Evolutionary conservation across 345 rosid species (phyloP).

Genomic region (Ricinus communis): DNA sequence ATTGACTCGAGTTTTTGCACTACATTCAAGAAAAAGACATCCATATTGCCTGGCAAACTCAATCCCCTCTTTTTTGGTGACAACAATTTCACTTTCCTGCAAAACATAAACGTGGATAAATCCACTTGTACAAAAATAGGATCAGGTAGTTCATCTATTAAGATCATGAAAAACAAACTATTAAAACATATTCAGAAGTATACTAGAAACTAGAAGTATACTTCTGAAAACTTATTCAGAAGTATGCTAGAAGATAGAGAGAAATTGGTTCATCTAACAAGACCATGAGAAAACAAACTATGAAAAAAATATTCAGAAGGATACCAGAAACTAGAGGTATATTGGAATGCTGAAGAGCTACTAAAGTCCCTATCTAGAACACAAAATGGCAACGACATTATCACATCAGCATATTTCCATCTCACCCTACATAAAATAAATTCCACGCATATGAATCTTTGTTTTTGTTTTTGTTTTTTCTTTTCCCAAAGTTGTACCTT

Average conservation of each 20-base stretch:
- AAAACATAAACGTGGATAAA: conserved; percentile 2
- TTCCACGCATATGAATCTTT: neutral
- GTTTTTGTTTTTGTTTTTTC: too few species aligned
- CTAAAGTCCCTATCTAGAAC: too few species aligned
- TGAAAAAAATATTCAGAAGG: too few species aligned
- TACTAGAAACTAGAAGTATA: neutral
- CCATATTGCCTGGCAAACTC: conserved; percentile 89
- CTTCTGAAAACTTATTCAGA: too few species aligned
- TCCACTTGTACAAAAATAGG: neutral
- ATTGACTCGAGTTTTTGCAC: conserved; percentile 87
- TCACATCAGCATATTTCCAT: neutral
- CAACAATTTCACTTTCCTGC: conserved; percentile 95
- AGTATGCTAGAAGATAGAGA: too few species aligned
- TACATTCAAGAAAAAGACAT: conserved; percentile 90
- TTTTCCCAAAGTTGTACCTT: conserved; percentile 41
- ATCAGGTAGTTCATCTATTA: neutral
- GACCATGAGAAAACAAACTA: too few species aligned
- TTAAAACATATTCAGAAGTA: neutral
- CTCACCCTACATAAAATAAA: too few species aligned
- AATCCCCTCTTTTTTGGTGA: conserved; percentile 81
- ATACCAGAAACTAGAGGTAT: too few species aligned
- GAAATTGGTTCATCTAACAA: too few species aligned
- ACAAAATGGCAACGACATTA: neutral
- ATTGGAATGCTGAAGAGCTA: too few species aligned
- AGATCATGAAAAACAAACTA: neutral